Conservation (phyloP, 73 alveolate species). For the Tetrahymena malaccensis region DNA sequence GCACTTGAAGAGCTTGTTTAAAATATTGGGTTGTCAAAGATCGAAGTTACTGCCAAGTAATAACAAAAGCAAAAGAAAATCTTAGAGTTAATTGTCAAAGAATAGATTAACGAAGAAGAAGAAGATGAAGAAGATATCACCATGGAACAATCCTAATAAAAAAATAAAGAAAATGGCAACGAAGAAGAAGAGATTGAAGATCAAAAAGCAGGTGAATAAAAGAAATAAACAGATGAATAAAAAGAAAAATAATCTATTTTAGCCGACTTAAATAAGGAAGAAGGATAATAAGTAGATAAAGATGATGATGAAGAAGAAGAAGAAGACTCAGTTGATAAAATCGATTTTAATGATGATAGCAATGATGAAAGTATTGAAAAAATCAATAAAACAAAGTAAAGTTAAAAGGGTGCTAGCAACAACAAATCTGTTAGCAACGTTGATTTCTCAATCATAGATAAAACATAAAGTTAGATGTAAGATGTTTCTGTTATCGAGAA, state of each 20-base stretch:
- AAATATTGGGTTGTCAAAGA: slow-evolving; percentile 24
- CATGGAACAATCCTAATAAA: not conserved
- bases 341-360: not conserved
- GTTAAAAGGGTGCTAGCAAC: slow-evolving; percentile 2
- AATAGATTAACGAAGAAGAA: slow-evolving; percentile 36
- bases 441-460: not conserved
- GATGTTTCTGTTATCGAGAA: not conserved
- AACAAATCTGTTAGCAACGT: not conserved
- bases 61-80: not conserved
- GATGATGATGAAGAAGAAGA: not conserved
- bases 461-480: not conserved
- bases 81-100: slow-evolving; percentile 18
- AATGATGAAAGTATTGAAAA: slow-evolving; percentile 13
- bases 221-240: slow-evolving; percentile 15
- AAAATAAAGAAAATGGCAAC: not conserved
- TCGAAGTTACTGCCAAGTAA: slow-evolving; percentile 14
- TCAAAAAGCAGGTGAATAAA: slow-evolving; percentile 13
- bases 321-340: not conserved
- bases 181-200: slow-evolving; percentile 21
- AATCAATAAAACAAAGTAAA: not conserved
- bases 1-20: slow-evolving; percentile 46
- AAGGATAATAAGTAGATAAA: not conserved
- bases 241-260: not conserved
- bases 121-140: slow-evolving; percentile 5
- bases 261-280: not conserved